Conservation (phyloP, 495 filamentous ascomycete genomes). For the Aspergillus cavernicola region DNA sequence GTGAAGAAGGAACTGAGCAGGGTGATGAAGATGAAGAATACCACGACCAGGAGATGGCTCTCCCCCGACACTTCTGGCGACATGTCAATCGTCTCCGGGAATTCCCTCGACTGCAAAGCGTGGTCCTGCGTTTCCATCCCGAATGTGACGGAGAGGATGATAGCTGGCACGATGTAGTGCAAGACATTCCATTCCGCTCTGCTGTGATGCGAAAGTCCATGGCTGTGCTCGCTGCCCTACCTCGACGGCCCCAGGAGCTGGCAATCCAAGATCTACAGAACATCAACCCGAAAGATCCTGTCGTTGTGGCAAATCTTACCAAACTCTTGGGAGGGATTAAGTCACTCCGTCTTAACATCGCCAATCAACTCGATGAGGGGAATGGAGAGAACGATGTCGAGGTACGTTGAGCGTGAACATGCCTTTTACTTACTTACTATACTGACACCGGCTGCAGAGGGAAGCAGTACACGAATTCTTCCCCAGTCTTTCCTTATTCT, state of each 20-base stretch:
- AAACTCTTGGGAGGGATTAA: conserved; percentile 10
- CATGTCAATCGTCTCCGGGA: not conserved
- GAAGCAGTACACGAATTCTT: not conserved
- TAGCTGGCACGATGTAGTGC: not conserved
- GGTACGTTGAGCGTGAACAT: no score
- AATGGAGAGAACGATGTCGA: no score
- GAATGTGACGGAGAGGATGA: conserved; percentile 6
- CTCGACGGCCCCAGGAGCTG: conserved; percentile 13
- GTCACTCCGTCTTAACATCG: conserved; percentile 20
- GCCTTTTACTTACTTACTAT: no score
- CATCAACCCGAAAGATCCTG: conserved; percentile 4
- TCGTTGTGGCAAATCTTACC: conserved; percentile 1
- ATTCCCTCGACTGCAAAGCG: conserved; percentile 16
- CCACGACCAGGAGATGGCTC: no score
- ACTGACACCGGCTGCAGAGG: not conserved
- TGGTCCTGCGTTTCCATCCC: conserved; percentile 19
- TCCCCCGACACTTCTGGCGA: no score
- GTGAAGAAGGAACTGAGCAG: no score
- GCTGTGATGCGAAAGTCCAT: conserved; percentile 12
- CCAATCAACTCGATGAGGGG: conserved; percentile 5
- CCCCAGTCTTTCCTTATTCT: conserved; percentile 13
- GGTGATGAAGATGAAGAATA: no score
- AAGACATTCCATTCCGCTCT: conserved; percentile 11
- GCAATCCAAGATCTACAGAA: conserved; percentile 21
- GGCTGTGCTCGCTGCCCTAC: conserved; percentile 5